These are phyloP conservation scores for Astrephomene gubernaculifera DNA, from an alignment of 139 green algal genomes.

Conservation along the genomic window DNA sequence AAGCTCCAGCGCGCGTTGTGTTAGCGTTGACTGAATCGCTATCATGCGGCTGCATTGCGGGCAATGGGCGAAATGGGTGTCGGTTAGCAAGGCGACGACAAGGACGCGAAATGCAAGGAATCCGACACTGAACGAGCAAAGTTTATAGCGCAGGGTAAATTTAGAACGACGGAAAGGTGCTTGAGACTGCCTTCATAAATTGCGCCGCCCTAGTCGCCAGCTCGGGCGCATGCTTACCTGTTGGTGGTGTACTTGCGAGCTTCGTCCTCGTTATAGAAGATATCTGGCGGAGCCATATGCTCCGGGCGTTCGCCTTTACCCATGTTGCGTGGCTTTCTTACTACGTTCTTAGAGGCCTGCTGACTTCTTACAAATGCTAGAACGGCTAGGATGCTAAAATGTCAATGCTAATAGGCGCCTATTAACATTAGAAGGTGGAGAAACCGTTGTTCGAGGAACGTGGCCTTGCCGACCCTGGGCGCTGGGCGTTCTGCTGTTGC, in stretches of 20 bases:
- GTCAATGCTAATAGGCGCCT: no score
- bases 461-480: neutral
- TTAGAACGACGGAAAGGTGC: no score
- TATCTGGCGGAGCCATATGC: constrained; percentile 88
- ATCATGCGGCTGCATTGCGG: constrained; percentile 81
- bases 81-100: no score
- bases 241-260: constrained; percentile 97
- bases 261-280: constrained; percentile 97
- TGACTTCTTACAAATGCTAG: no score
- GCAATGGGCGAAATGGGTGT: neutral
- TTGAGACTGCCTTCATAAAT: no score
- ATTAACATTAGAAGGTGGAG: neutral
- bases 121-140: no score
- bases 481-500: neutral
- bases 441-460: neutral
- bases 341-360: no score
- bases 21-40: constrained; percentile 84
- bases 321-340: constrained; percentile 49
- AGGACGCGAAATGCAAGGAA: no score
- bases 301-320: constrained; percentile 88
- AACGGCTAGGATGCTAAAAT: no score
- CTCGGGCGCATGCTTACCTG: no score
- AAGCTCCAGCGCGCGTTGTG: constrained; percentile 94
- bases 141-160: no score
- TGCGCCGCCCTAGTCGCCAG: no score